Conservation (phyloP, 257 asterid species). For the Echites panduratus region DNA sequence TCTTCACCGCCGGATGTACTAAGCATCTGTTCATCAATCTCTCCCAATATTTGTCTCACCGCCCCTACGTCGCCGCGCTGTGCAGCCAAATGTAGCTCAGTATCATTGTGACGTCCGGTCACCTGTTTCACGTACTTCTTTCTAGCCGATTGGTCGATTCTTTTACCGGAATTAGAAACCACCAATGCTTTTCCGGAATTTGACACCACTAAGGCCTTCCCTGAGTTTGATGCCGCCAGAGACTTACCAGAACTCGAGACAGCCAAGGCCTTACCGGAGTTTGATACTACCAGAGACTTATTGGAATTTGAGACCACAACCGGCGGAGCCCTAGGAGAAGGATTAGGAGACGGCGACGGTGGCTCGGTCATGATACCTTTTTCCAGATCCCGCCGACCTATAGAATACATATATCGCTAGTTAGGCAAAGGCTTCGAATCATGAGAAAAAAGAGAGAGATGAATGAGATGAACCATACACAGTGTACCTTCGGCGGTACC, state of each 20-base stretch:
- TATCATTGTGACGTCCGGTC: conserved; percentile 82
- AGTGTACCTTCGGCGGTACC: conserved; percentile 7
- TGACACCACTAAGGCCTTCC: conserved; percentile 40
- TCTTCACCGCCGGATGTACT: conserved; percentile 46
- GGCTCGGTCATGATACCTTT: conserved; percentile 31
- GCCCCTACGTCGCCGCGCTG: conserved; percentile 69
- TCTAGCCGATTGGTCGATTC: conserved; percentile 30
- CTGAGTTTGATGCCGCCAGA: conserved; percentile 38
- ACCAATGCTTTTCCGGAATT: conserved; percentile 57
- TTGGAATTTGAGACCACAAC: conserved; percentile 46
- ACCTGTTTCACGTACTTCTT: conserved; percentile 90
- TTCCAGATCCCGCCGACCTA: conserved; percentile 47
- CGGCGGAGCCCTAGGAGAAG: conserved; percentile 56
- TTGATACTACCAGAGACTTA: conserved; percentile 28
- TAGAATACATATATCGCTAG: background rate
- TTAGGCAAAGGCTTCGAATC: background rate
- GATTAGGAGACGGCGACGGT: conserved; percentile 42
- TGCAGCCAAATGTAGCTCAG: conserved; percentile 86
- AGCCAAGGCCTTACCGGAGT: conserved; percentile 48
- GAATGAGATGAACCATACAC: background rate
- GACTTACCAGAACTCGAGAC: conserved; percentile 42
- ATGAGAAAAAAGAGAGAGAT: background rate
- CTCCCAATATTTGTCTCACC: conserved; percentile 61
- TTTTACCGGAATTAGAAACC: conserved; percentile 62
- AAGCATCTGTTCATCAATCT: conserved; percentile 60